A percentile compares a stretch with the other conserved stretches of the same genome.
These are phyloP conservation scores for Mycena polygramma DNA, from an alignment of 768 basidiomycete genomes.

Conservation along the genomic window DNA sequence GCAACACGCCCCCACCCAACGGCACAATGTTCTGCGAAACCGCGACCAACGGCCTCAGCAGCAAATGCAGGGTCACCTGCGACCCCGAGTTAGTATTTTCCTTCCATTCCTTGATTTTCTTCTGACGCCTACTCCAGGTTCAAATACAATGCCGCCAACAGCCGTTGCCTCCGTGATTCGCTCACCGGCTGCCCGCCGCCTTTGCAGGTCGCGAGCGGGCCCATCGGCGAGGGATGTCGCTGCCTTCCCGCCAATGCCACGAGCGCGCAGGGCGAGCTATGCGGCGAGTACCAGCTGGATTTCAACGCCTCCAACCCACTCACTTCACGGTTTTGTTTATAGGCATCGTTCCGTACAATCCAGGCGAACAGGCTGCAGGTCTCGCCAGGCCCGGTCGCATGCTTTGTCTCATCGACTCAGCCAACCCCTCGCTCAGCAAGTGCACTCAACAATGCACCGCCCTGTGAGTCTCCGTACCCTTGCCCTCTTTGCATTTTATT, in stretches of 20 bases:
- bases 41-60: neutral
- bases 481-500: no score
- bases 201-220: neutral
- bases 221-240: neutral
- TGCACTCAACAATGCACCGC: neutral
- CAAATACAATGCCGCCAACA: neutral
- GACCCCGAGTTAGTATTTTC: neutral
- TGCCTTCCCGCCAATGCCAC: neutral
- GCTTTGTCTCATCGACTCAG: neutral
- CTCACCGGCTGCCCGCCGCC: constrained; percentile 2
- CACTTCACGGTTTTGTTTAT: neutral
- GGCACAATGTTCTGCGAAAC: constrained; percentile 6
- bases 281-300: neutral
- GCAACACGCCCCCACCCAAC: constrained; percentile 18
- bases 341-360: neutral
- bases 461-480: neutral
- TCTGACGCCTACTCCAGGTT: neutral
- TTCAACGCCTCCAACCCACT: neutral
- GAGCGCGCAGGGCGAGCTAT: neutral
- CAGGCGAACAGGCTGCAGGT: neutral
- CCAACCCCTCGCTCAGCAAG: neutral
- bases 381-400: neutral
- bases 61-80: constrained; percentile 1
- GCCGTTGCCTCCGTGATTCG: neutral
- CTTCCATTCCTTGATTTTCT: neutral